A percentile compares a stretch with the other conserved stretches of the same genome.
phyloP scores from a whole-genome alignment of 257 asterid genomes.

The Henckelia pumila region DNA sequence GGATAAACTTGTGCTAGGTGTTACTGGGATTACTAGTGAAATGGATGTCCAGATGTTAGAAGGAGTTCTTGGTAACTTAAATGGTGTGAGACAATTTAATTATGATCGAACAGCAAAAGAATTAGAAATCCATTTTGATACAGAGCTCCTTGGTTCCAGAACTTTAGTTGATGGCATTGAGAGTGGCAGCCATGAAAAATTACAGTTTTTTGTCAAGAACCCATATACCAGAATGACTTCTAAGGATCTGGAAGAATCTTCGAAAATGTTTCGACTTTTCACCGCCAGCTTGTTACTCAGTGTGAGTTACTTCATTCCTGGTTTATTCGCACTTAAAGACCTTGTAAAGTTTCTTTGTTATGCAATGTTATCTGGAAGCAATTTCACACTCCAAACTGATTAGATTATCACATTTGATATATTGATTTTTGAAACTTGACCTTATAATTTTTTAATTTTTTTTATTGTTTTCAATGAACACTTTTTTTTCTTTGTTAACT shows the following conservation, averaged over 20 bases:
- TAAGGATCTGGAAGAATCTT: conserved; percentile 80
- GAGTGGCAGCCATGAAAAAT: conserved; percentile 60
- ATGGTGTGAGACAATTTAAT: conserved; percentile 71
- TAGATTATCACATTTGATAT: conserved; percentile 19
- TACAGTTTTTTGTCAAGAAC: conserved; percentile 68
- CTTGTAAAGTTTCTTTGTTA: conserved; percentile 4
- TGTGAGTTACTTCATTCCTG: conserved; percentile 49
- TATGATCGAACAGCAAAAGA: conserved; percentile 52
- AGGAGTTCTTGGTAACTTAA: conserved; percentile 57
- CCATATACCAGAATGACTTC: conserved; percentile 88
- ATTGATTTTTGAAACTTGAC: conserved; percentile 9
- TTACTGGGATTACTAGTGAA: conserved; percentile 64
- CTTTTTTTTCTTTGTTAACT: conserved; percentile 18
- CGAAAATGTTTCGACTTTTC: conserved; percentile 81
- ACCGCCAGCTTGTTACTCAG: conserved; percentile 81
- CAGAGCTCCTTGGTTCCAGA: conserved; percentile 90
- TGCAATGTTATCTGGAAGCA: conserved; percentile 11
- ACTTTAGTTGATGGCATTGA: conserved; percentile 72
- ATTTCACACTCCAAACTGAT: conserved; percentile 6
- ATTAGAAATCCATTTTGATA: conserved; percentile 79
- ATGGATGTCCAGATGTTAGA: conserved; percentile 68
- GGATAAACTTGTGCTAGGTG: conserved; percentile 70
- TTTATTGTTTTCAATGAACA: not conserved
- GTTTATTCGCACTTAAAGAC: conserved; percentile 11
- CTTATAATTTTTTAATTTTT: not conserved